Evolutionary conservation across 345 rosid species (phyloP).

Genomic region (Physaria fendleri): DNA sequence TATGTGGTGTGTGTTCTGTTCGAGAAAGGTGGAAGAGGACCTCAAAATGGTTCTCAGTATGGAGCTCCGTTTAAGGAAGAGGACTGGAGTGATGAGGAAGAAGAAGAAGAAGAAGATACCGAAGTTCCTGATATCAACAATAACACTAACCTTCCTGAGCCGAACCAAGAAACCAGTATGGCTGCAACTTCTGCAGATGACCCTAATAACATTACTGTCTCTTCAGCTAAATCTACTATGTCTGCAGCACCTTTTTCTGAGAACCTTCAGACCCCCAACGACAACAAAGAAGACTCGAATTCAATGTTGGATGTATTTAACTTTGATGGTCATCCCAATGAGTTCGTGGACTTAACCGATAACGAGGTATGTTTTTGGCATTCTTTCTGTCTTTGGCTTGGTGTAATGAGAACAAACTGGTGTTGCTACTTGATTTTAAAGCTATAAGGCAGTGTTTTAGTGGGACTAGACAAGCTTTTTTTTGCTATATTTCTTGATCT

Average conservation of each 20-base stretch:
- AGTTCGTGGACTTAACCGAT: conserved; percentile 2
- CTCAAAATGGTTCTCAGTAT: too few species aligned
- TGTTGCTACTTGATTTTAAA: neutral
- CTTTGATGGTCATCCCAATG: conserved; percentile 19
- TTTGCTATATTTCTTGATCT: neutral
- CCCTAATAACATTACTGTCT: too few species aligned
- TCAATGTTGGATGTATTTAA: conserved; percentile 28
- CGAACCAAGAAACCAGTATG: too few species aligned
- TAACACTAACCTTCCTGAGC: too few species aligned
- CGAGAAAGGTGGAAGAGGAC: too few species aligned
- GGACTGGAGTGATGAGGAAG: conserved; percentile 77
- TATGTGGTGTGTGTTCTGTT: too few species aligned
- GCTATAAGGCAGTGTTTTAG: neutral
- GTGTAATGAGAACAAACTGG: neutral
- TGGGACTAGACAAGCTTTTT: neutral
- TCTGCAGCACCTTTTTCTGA: conserved; percentile 17
- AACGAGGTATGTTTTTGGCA: conserved; percentile 20
- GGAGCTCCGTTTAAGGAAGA: conserved; percentile 91
- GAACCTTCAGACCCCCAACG: neutral
- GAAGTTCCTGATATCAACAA: too few species aligned
- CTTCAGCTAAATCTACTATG: conserved; percentile 11
- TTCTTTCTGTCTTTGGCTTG: neutral
- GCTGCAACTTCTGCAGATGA: too few species aligned
- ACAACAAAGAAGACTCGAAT: conserved; percentile 13
- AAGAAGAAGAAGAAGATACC: too few species aligned